Conservation (phyloP, 163 green algal species). For the Scenedesmus sp. region DNA sequence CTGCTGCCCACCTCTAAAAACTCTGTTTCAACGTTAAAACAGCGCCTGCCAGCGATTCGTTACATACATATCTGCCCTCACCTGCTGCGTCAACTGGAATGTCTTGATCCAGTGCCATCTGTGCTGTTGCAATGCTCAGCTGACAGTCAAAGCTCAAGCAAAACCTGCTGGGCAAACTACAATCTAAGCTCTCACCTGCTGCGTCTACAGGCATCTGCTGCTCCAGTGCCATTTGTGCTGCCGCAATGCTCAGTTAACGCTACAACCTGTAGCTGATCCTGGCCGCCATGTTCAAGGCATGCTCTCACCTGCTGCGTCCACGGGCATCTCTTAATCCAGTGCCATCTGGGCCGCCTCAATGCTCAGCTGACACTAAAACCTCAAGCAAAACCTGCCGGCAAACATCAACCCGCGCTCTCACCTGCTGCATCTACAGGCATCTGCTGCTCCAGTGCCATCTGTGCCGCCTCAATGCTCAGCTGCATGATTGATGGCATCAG, state of each 20-base stretch:
- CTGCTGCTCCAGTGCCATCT: constrained; percentile 23
- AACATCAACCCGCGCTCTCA: neutral
- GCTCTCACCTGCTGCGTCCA: constrained; percentile 6
- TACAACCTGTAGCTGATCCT: no score
- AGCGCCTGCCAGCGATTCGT: no score
- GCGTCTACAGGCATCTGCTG: neutral
- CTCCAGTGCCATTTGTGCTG: constrained; percentile 32
- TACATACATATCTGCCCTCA: neutral
- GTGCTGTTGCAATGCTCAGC: constrained; percentile 28
- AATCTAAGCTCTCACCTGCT: neutral
- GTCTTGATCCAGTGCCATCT: constrained; percentile 10
- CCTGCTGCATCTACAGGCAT: constrained; percentile 2
- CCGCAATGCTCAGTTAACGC: constrained; percentile 56
- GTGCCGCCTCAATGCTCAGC: constrained; percentile 58
- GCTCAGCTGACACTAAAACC: neutral
- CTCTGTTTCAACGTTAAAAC: no score
- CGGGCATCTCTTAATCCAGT: neutral
- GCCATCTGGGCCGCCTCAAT: constrained; percentile 42
- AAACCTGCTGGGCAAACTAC: no score
- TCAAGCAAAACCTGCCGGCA: no score
- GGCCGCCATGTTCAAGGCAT: no score
- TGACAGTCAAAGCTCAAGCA: neutral
- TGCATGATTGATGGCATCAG: constrained; percentile 62
- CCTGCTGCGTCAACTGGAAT: neutral
- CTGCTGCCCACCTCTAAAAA: no score